Percentiles rank a stretch among this genome's conserved stretches.
Evolutionary conservation across 2,329 filamentous ascomycete genomes (phyloP).

Genomic region (Shiraia sp.): DNA sequence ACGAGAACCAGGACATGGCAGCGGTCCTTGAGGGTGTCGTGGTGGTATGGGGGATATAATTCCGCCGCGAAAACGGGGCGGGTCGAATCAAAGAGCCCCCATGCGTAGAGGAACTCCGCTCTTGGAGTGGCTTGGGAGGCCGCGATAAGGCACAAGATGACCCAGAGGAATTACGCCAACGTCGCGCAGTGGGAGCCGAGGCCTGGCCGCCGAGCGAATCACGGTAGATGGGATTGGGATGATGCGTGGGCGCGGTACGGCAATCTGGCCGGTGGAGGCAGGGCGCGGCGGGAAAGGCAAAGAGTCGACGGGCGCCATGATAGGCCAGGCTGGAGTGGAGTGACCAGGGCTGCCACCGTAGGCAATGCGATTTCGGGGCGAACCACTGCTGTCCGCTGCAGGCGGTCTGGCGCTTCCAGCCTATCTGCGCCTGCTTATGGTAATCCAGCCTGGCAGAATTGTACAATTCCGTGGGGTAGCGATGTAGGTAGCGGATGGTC

Average conservation of each 20-base stretch:
- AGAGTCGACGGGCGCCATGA: too few species aligned
- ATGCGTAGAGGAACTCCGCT: slow-evolving; percentile 25
- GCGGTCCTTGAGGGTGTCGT: too few species aligned
- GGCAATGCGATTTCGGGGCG: slow-evolving; percentile 37
- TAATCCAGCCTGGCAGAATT: slow-evolving; percentile 39
- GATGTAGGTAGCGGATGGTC: too few species aligned
- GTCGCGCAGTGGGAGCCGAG: slow-evolving; percentile 22
- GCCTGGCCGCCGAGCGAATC: slow-evolving; percentile 34
- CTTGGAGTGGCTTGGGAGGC: too few species aligned
- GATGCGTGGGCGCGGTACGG: slow-evolving; percentile 37
- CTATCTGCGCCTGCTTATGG: slow-evolving; percentile 22
- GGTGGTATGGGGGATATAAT: too few species aligned
- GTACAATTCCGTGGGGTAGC: slow-evolving; percentile 46
- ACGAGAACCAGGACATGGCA: too few species aligned
- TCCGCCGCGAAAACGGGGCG: too few species aligned
- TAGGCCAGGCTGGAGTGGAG: too few species aligned
- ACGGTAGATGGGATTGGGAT: slow-evolving; percentile 12
- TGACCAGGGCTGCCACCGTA: slow-evolving; percentile 21
- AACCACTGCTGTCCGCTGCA: slow-evolving; percentile 19
- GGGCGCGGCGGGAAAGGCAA: slow-evolving; percentile 33
- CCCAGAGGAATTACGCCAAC: slow-evolving; percentile 45
- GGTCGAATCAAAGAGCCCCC: too few species aligned
- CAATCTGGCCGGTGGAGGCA: slow-evolving; percentile 36
- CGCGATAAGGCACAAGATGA: slow-evolving; percentile 43
- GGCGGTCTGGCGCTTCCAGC: slow-evolving; percentile 28